phyloP scores from a whole-genome alignment of 2,329 filamentous ascomycete genomes.

The Hawksworthiomyces lignivorus region DNA sequence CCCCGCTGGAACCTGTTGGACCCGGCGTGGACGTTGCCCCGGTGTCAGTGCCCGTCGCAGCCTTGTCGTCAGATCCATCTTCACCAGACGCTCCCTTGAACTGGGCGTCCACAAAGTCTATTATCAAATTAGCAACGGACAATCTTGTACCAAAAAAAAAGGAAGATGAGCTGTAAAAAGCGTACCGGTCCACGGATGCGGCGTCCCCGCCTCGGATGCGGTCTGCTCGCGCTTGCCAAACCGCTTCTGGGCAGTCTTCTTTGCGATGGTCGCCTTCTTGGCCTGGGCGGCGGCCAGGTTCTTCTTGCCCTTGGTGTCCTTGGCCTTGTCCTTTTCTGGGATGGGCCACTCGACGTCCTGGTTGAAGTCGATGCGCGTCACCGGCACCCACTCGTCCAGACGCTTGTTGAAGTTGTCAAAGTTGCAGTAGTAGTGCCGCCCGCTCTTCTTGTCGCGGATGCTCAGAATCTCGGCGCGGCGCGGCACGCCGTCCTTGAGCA shows the following conservation, averaged over 20 bases:
- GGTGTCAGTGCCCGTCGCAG: constrained; percentile 21
- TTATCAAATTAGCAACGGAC: too few relatives aligned
- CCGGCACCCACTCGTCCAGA: constrained; percentile 77
- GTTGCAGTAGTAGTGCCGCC: constrained; percentile 88
- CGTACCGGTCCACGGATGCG: constrained; percentile 42
- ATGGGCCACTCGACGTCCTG: constrained; percentile 95
- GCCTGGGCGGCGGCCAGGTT: constrained; percentile 37
- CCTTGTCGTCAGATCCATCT: constrained; percentile 38
- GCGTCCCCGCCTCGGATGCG: constrained; percentile 42
- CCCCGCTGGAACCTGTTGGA: constrained; percentile 24
- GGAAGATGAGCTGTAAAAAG: not conserved
- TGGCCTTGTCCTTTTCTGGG: constrained; percentile 75
- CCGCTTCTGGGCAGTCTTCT: constrained; percentile 48
- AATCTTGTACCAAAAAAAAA: not conserved
- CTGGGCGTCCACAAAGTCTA: constrained; percentile 8
- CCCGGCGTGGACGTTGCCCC: constrained; percentile 7
- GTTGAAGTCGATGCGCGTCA: constrained; percentile 73
- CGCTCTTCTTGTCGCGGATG: constrained; percentile 82
- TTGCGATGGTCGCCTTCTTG: constrained; percentile 48
- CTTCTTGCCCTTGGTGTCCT: constrained; percentile 62
- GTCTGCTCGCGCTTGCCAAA: constrained; percentile 47
- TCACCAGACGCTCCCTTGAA: constrained; percentile 30
- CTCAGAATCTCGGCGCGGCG: constrained; percentile 95
- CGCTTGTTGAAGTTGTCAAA: constrained; percentile 97
- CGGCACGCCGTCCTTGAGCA: constrained; percentile 67